Evolutionary conservation across 192 early-diverging fungal genomes (phyloP), one percentile per base, ranked within the genome.

Genomic region (Coemansia sp.): DNA sequence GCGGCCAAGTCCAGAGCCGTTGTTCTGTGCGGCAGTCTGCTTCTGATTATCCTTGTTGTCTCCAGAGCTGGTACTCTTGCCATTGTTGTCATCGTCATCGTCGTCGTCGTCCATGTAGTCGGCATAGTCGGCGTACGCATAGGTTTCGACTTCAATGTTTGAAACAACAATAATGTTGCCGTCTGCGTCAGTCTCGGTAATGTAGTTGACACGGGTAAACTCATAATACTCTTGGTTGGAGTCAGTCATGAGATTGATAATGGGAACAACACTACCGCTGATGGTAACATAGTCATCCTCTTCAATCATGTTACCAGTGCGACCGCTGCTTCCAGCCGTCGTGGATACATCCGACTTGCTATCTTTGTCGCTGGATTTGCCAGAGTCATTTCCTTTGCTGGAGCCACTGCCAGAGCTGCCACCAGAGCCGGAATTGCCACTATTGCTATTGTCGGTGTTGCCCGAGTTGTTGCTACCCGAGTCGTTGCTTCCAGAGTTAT

Each of bases 1-100:
- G 30, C 61, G 60, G 26, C 56, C 55, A 9, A 72, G 55, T 19
- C 55, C 63, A 29, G 41, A 33, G 51, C 35, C 6, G 9, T 47
- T 28, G 19, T 45, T 33, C 14, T 22, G 25, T 7, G 26, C 43
- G 17, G 43, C 25, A 2, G 43, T n/a, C 18, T 24, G 5, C 18
- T 22, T 22, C 18, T 40, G 38, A 22, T 40, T 28, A 17, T 45
- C 30, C 13, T 27, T 24, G 11, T n/a, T 28, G 26, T 27, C 30
- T 24, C 43, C 30, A 15, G 5, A 9, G n/a, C 9, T 46, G 26
- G 9, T 14, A 3, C 15, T 46, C 17, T 28, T 28, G 6, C 15
- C 27, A 24, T 30, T 9, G 18, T 5, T 5, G 30, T 8, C 30
- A 32, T 8, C 11, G 6, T 32, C 30, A 11, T 32, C 30, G 11